phyloP scores from a whole-genome alignment of 305 asterid species.

The Fraxinus nigra region DNA sequence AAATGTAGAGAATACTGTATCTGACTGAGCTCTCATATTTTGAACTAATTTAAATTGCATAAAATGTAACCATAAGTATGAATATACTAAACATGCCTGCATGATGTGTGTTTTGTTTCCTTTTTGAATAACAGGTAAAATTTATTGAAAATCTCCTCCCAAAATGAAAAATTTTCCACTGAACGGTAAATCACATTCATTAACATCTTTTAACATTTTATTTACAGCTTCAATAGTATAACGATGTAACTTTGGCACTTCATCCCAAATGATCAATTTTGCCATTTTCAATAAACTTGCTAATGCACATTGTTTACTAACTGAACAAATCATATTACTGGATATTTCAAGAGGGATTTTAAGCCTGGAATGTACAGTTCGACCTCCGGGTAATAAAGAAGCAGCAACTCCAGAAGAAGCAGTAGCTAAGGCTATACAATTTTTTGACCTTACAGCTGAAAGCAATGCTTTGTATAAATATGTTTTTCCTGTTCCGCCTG shows the following conservation, averaged over 20 bases:
- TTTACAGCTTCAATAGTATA: too few species aligned
- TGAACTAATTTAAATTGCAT: too few species aligned
- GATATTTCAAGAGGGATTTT: neutral
- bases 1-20: too few species aligned
- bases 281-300: neutral
- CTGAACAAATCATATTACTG: neutral
- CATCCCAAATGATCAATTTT: neutral
- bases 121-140: too few species aligned
- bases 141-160: too few species aligned
- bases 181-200: neutral
- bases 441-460: neutral
- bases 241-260: too few species aligned
- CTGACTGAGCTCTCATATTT: too few species aligned
- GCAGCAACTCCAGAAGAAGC: slow-evolving; percentile 2
- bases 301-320: neutral
- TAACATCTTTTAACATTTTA: too few species aligned
- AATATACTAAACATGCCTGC: too few species aligned
- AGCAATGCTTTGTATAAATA: slow-evolving; percentile 9
- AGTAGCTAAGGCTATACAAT: neutral
- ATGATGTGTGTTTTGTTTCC: too few species aligned
- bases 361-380: neutral
- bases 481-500: slow-evolving; percentile 7
- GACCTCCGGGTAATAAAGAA: neutral
- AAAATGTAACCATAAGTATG: too few species aligned
- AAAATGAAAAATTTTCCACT: neutral